Conservation (phyloP, 73 alveolate species). For the Uronychia binucleata region DNA sequence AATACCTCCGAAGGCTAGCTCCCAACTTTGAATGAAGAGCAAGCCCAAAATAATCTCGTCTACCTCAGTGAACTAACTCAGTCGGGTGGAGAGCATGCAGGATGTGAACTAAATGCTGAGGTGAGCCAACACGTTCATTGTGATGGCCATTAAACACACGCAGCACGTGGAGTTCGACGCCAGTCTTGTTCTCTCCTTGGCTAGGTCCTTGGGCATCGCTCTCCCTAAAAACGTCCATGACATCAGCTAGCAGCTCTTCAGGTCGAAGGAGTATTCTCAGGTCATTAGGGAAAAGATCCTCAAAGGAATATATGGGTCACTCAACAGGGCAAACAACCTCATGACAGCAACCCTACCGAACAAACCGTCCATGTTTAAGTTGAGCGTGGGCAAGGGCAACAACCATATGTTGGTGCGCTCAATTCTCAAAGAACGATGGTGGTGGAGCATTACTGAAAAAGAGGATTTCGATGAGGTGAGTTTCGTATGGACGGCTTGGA, state of each 20-base stretch:
- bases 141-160: not conserved
- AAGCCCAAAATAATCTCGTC: not conserved
- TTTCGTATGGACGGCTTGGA: slow-evolving; percentile 44
- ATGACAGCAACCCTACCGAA: slow-evolving; percentile 7
- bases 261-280: slow-evolving; percentile 7
- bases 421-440: slow-evolving; percentile 67
- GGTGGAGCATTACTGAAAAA: slow-evolving; percentile 66
- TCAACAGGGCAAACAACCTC: slow-evolving; percentile 21
- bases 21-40: not conserved
- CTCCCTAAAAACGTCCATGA: slow-evolving; percentile 24
- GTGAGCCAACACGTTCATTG: not conserved
- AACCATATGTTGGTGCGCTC: slow-evolving; percentile 55
- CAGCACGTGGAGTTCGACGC: slow-evolving; percentile 8
- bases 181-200: not conserved
- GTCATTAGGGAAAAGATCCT: slow-evolving; percentile 17
- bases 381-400: slow-evolving; percentile 79
- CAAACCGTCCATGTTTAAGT: slow-evolving; percentile 39
- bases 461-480: slow-evolving; percentile 44
- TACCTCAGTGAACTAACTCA: not conserved
- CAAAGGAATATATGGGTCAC: not conserved
- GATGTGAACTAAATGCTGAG: not conserved
- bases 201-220: slow-evolving; percentile 19
- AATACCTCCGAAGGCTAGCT: not conserved
- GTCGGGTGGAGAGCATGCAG: not conserved
- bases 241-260: slow-evolving; percentile 9